Evolutionary conservation across 768 basidiomycete species (phyloP), one percentile per base, ranked within the genome.

Genomic region (Auricularia cornea): DNA sequence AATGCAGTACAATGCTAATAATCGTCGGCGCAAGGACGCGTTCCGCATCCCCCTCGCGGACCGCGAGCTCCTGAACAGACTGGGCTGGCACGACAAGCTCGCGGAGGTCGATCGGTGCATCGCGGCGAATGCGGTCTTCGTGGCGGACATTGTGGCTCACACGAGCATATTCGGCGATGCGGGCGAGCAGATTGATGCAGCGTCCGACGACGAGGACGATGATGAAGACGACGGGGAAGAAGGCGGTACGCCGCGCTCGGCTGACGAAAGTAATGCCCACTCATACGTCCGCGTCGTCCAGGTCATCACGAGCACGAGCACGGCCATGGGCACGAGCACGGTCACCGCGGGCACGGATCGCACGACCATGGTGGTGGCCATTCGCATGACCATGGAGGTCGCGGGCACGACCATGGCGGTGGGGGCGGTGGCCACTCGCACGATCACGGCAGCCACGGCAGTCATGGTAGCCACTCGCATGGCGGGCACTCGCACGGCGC

Each of bases 31-130:
- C 66, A 91, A 91, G 69, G 92, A 93, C 64, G 79, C 90, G 3
- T 88, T 85, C 69, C 83, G 80, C 0, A 80, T 98, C 2, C 82
- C 91, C 0, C 77, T 75, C 41, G 79, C 78, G 29, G 92, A 96
- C 71, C 87, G 87, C 69, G 83, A 80, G 1, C 72, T 95, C 0
- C 79, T 96, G 1, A 80, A 83, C 16, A 67, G 70, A 14, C 72
- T 95, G 4, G 90, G 91, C 5, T 95, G 91, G 73, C 84, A 87
- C 67, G 77, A 84, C 63, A 94, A 93, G 71, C 80, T 98, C 0
- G 82, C 87, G 33, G 84, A 81, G 30, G 88, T 92, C 14, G 94
- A 98, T 74, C 77, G 83, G 8, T 90, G 90, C 10, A 95, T 97
- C 67, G 73, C 84, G 59, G 84, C 78, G 60, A 97, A 96, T 68